These are phyloP conservation scores for Chimonanthus praecox DNA, from an alignment of 164 flowering plant genomes.

Conservation along the genomic window DNA sequence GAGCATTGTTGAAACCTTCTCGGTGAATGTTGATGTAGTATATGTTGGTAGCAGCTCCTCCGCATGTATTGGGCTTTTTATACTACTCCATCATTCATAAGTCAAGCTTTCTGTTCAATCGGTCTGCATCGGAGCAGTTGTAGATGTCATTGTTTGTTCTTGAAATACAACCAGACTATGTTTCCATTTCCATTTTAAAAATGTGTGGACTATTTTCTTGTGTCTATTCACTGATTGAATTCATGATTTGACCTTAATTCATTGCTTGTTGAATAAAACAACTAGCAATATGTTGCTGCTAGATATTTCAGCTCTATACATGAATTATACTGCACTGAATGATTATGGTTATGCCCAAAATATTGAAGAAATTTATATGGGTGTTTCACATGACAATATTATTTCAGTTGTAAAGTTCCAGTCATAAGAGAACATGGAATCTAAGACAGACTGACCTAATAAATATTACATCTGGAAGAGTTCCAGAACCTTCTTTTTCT, in stretches of 20 bases:
- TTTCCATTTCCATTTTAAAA: not conserved
- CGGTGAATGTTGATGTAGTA: slow-evolving; percentile 16
- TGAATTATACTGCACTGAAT: too few relatives aligned
- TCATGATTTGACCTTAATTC: not conserved
- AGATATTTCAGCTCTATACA: too few relatives aligned
- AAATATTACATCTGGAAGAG: too few relatives aligned
- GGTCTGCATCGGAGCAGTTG: slow-evolving; percentile 8
- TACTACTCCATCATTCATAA: slow-evolving; percentile 11
- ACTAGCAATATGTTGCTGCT: too few relatives aligned
- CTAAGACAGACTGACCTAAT: not conserved
- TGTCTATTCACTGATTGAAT: not conserved
- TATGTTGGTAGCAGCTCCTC: slow-evolving; percentile 4
- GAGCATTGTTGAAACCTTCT: slow-evolving; percentile 20
- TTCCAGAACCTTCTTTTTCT: not conserved
- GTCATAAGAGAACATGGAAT: not conserved
- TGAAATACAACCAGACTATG: slow-evolving; percentile 7
- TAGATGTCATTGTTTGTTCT: slow-evolving; percentile 14
- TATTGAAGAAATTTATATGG: not conserved
- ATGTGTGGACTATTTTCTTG: not conserved
- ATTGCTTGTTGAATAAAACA: not conserved
- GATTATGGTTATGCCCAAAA: too few relatives aligned
- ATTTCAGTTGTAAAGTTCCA: not conserved
- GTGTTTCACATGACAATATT: not conserved
- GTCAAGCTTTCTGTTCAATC: slow-evolving; percentile 10
- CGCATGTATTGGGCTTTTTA: slow-evolving; percentile 21